phyloP scores from a whole-genome alignment of 192 early-diverging fungal genomes.

The Podila horticola region DNA sequence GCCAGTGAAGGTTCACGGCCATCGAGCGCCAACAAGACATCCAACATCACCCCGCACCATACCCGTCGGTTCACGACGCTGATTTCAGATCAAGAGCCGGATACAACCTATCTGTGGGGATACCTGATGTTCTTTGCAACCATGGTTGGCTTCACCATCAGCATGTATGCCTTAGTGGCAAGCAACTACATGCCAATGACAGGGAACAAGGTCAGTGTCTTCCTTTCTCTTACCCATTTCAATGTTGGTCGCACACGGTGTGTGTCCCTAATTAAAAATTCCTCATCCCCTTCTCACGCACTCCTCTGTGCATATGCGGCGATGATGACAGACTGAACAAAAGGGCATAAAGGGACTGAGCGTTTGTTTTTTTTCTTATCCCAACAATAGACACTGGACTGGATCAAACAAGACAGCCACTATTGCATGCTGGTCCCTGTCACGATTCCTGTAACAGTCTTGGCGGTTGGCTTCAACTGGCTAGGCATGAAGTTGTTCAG shows the following conservation, averaged over 20 bases:
- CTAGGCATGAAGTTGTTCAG: constrained; percentile 94
- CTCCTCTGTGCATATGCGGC: no score
- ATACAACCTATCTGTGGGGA: constrained; percentile 76
- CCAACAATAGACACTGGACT: constrained; percentile 64
- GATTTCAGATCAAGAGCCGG: constrained; percentile 67
- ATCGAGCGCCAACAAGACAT: constrained; percentile 16
- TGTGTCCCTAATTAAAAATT: no score
- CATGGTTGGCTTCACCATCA: constrained; percentile 65
- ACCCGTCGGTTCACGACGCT: constrained; percentile 66
- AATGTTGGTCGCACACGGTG: not conserved
- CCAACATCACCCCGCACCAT: constrained; percentile 57
- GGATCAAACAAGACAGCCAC: constrained; percentile 80
- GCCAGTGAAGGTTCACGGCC: not conserved
- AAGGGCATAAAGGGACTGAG: not conserved
- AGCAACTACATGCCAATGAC: constrained; percentile 78
- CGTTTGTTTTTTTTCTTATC: not conserved
- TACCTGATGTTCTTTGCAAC: constrained; percentile 69
- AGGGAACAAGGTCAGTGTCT: constrained; percentile 61
- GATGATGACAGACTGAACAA: not conserved
- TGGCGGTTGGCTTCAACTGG: constrained; percentile 93
- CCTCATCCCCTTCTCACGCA: no score
- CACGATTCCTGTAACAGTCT: constrained; percentile 76
- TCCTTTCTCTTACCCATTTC: not conserved
- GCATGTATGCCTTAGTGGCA: constrained; percentile 73
- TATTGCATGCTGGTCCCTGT: constrained; percentile 88